These are phyloP conservation scores for grape (Vitis vinifera) DNA, from an alignment of 164 flowering plant species.

Conservation along the genomic window DNA sequence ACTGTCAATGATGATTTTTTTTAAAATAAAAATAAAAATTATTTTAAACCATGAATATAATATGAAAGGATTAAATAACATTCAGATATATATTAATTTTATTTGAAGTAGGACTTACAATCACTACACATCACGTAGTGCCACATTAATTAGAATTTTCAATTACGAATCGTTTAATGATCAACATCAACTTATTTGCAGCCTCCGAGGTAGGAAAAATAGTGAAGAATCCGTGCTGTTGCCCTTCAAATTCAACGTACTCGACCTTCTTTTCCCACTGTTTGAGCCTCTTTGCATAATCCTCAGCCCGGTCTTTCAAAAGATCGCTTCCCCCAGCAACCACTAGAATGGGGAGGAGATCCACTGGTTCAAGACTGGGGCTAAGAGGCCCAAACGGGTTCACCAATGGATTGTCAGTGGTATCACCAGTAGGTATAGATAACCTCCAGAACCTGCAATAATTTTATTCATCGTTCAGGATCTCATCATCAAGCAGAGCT, in stretches of 20 bases:
- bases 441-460: conserved; percentile 72
- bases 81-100: no score
- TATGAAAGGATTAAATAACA: no score
- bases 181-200: conserved; percentile 39
- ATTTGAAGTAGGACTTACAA: no score
- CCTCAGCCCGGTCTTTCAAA: conserved; percentile 54
- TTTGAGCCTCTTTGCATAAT: conserved; percentile 46
- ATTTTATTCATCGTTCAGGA: not conserved
- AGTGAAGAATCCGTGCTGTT: conserved; percentile 76
- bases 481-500: no score
- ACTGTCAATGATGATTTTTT: no score
- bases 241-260: conserved; percentile 61
- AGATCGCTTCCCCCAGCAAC: conserved; percentile 58
- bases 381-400: conserved; percentile 70
- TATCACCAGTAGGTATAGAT: conserved; percentile 57
- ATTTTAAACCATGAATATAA: no score
- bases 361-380: conserved; percentile 32
- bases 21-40: no score
- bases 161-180: conserved; percentile 48
- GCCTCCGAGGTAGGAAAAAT: conserved; percentile 47
- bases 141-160: conserved; percentile 20
- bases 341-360: conserved; percentile 62
- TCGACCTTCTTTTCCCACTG: conserved; percentile 58
- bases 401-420: conserved; percentile 61
- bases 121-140: no score